These are phyloP conservation scores for Exidia glandulosa DNA, from an alignment of 768 basidiomycete genomes.

Conservation along the genomic window DNA sequence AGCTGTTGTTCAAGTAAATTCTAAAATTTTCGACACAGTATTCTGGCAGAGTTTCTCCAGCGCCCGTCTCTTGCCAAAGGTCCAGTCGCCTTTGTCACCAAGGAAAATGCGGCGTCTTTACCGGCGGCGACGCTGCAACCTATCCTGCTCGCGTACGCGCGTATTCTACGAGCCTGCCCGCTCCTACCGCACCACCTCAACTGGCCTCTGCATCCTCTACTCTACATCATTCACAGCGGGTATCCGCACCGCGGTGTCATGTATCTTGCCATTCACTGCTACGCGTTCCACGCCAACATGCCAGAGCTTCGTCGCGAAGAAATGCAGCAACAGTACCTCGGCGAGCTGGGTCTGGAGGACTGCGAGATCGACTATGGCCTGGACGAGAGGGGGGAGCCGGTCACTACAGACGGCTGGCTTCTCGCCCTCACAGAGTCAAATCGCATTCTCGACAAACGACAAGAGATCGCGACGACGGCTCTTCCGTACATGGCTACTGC, in stretches of 20 bases:
- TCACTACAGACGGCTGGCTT: constrained; percentile 68
- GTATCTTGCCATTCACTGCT: constrained; percentile 66
- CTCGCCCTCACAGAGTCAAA: constrained; percentile 59
- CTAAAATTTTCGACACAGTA: constrained; percentile 28
- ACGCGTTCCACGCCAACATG: constrained; percentile 67
- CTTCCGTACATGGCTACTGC: constrained; percentile 7
- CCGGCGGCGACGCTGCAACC: constrained; percentile 47
- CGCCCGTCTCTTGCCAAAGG: constrained; percentile 35
- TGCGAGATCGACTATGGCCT: constrained; percentile 49
- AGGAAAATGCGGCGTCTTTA: constrained; percentile 18
- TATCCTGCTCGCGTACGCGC: constrained; percentile 69
- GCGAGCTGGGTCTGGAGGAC: constrained; percentile 47
- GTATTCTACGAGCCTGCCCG: constrained; percentile 65
- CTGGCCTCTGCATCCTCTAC: constrained; percentile 45
- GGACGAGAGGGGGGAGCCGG: constrained; percentile 33
- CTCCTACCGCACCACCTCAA: constrained; percentile 46
- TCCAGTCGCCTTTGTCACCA: constrained; percentile 35
- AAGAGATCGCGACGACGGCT: constrained; percentile 24
- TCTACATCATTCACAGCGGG: constrained; percentile 32
- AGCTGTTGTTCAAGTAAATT: constrained; percentile 3
- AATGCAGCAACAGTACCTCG: constrained; percentile 51
- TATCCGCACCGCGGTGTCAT: constrained; percentile 55
- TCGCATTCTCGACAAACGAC: constrained; percentile 43
- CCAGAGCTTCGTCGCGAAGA: constrained; percentile 62
- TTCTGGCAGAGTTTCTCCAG: constrained; percentile 42